phyloP scores from a whole-genome alignment of 345 rosid genomes.

The Aegle marmelos region DNA sequence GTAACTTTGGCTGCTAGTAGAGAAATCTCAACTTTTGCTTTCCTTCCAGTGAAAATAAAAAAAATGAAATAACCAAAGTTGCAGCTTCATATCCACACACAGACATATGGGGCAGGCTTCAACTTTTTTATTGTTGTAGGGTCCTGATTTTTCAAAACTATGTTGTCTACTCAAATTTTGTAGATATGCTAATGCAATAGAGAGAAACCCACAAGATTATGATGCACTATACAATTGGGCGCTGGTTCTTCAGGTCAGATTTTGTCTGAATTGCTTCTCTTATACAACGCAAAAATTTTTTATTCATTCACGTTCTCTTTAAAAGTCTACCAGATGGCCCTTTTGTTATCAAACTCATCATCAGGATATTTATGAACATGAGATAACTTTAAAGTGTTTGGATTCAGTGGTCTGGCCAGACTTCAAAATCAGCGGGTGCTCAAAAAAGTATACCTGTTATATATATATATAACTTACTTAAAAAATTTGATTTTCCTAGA shows the following conservation, averaged over 20 bases:
- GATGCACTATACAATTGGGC: constrained; percentile 99
- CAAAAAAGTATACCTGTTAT: too few relatives aligned
- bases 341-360: not conserved
- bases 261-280: not conserved
- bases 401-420: too few relatives aligned
- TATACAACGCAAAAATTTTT: not conserved
- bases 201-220: constrained; percentile 90
- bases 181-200: constrained; percentile 90
- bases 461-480: too few relatives aligned
- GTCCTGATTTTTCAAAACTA: not conserved
- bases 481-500: too few relatives aligned
- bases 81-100: not conserved
- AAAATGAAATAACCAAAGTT: not conserved
- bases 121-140: not conserved
- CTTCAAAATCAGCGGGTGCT: too few relatives aligned
- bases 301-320: not conserved
- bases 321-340: not conserved
- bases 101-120: not conserved
- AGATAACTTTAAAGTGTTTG: not conserved
- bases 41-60: not conserved
- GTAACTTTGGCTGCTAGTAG: not conserved
- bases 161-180: constrained; percentile 21
- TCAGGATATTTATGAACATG: not conserved
- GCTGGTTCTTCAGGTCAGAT: constrained; percentile 89
- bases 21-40: not conserved